phyloP scores from a whole-genome alignment of 202 grass and related monocot genomes.

The Cymbopogon flexuosus region DNA sequence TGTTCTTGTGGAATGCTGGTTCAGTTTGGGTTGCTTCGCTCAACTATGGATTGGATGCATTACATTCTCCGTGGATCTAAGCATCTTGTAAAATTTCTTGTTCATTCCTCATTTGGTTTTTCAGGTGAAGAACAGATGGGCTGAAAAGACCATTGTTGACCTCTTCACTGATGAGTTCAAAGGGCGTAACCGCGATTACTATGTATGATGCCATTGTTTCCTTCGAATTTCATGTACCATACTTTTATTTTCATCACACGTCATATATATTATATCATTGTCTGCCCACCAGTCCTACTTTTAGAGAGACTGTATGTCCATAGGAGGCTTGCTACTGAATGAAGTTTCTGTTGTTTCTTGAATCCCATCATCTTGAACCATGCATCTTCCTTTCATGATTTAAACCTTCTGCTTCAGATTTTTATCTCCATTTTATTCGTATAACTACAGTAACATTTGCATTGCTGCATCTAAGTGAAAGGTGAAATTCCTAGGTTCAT shows the following conservation, averaged over 20 bases:
- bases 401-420: neutral
- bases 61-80: neutral
- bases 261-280: neutral
- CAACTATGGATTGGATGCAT: neutral
- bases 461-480: slow-evolving; percentile 27
- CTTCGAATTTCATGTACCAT: neutral
- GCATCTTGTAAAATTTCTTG: neutral
- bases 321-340: slow-evolving; percentile 1
- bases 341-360: neutral
- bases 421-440: neutral
- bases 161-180: slow-evolving; percentile 95
- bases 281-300: neutral
- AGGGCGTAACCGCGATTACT: slow-evolving; percentile 69
- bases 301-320: neutral
- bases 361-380: neutral
- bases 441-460: neutral
- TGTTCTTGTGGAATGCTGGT: neutral
- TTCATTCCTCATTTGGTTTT: slow-evolving; percentile 2
- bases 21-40: neutral
- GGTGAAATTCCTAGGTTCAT: slow-evolving; percentile 47
- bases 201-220: slow-evolving; percentile 44
- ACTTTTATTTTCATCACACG: neutral
- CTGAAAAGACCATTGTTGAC: slow-evolving; percentile 91
- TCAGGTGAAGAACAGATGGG: slow-evolving; percentile 92
- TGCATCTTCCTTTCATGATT: neutral